Evolutionary conservation across 345 rosid species (phyloP).

Genomic region (Jatropha curcas): DNA sequence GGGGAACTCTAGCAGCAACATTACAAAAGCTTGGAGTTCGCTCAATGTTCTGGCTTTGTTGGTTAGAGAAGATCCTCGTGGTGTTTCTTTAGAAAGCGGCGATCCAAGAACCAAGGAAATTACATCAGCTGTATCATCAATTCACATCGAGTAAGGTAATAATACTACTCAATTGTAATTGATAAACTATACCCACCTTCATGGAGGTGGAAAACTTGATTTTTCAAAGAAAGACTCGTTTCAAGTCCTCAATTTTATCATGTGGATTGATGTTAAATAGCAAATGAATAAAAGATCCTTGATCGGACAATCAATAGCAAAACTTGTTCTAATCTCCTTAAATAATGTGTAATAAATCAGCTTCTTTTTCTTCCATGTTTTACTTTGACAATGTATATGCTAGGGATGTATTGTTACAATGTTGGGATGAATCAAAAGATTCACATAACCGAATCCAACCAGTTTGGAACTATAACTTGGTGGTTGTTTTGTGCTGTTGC

Average conservation of each 20-base stretch:
- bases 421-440: too few relatives aligned
- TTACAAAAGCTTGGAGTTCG: constrained; percentile 70
- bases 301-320: background rate
- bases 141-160: constrained; percentile 45
- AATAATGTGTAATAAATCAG: too few relatives aligned
- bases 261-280: too few relatives aligned
- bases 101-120: constrained; percentile 72
- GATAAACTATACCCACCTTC: background rate
- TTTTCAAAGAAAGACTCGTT: background rate
- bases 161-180: background rate
- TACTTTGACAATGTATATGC: too few relatives aligned
- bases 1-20: constrained; percentile 57
- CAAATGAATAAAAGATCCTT: background rate
- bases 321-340: too few relatives aligned
- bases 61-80: constrained; percentile 88
- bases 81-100: constrained; percentile 73
- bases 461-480: too few relatives aligned
- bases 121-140: constrained; percentile 56
- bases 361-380: too few relatives aligned
- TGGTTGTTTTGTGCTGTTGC: too few relatives aligned
- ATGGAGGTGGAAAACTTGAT: background rate
- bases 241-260: too few relatives aligned
- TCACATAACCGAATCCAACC: too few relatives aligned
- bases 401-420: too few relatives aligned
- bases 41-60: constrained; percentile 73